Base-by-base conservation (phyloP, 148 eudicot genomes). In the Limonium bicolor region DNA sequence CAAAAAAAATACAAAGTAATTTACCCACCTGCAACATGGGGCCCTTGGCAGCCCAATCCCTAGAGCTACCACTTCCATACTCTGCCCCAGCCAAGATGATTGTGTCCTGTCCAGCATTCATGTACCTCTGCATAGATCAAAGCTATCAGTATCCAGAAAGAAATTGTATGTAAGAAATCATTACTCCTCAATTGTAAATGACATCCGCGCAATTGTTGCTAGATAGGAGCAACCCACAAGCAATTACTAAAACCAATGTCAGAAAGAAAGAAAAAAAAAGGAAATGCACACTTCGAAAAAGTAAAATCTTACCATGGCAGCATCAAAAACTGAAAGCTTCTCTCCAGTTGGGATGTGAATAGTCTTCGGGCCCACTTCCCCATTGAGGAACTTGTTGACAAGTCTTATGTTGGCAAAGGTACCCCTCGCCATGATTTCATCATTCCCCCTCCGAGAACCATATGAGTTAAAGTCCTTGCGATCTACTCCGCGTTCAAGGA, bases 21-120 rank as follows among this genome's bases (percentile, higher is more conserved):
- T 12, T 18, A 46, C 70, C 66, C 29, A 78, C 99, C 76, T 51
- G 94, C 45, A 90, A 74, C 99, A 85, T 85, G 16, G 95, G 94
- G 12, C 99, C 99, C 74, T 90, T 90, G 27, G 99, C 99, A 58
- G 99, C 99, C 99, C 99, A 90, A 39, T 90, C 99, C 21, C 99
- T 69, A 20, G 97, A 90, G 55, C 99, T 90, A 25, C 99, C 99
- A 61, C 93, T 90, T 58, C 99, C 99, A 59, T 90, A 90, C 61
- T 90, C 99, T 31, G 95, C 88, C 52, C 99, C 99, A 36, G 99
- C 99, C 21, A 90, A 57, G 60, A 90, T 65, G 62, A 90, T 71
- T 28, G 95, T 84, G 35, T 73, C 76, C 11, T 77, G 78, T 24
- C 95, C 99, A 31, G 77, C 99, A 32, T 75, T 71, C 68, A 77